A percentile compares a stretch with the other conserved stretches of the same genome.
Evolutionary conservation across 805 yeast species (phyloP).

Genomic region (Candida vaughaniae): DNA sequence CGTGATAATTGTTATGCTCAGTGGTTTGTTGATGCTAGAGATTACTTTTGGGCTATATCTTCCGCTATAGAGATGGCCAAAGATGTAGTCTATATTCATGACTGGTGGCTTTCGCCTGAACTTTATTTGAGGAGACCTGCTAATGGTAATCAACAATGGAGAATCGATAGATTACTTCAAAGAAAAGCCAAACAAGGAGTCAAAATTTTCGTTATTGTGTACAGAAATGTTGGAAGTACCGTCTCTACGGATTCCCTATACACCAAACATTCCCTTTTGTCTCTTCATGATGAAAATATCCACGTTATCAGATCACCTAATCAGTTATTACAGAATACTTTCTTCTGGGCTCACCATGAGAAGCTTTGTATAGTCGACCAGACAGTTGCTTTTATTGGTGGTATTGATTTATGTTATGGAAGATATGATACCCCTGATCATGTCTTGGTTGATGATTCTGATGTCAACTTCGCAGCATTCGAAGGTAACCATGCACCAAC

Average conservation of each 20-base stretch:
- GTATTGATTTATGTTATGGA: conserved; percentile 93
- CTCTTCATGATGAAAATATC: conserved; percentile 74
- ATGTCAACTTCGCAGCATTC: conserved; percentile 30
- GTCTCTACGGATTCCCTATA: conserved; percentile 92
- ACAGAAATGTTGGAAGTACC: conserved; percentile 90
- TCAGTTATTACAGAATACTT: conserved; percentile 87
- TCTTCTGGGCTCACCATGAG: conserved; percentile 99
- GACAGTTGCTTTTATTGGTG: conserved; percentile 88
- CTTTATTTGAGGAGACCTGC: conserved; percentile 91
- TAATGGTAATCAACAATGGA: conserved; percentile 90
- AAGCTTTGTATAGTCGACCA: conserved; percentile 85
- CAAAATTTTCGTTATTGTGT: conserved; percentile 85
- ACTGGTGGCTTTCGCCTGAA: conserved; percentile 99
- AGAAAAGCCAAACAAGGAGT: conserved; percentile 94
- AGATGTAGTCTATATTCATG: conserved; percentile 92
- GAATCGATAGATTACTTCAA: conserved; percentile 84
- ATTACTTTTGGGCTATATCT: conserved; percentile 94
- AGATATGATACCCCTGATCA: conserved; percentile 97
- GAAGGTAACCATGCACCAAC: conserved; percentile 27
- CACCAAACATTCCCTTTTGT: conserved; percentile 90
- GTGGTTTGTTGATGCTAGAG: conserved; percentile 96
- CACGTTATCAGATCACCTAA: conserved; percentile 94
- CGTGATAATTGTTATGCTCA: conserved; percentile 84
- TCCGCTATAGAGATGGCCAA: conserved; percentile 90
- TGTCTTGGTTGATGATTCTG: conserved; percentile 74